Evolutionary conservation across 2,329 filamentous ascomycete genomes (phyloP), one percentile per base, ranked within the genome.

Genomic region (Pestalotiopsis sp.): DNA sequence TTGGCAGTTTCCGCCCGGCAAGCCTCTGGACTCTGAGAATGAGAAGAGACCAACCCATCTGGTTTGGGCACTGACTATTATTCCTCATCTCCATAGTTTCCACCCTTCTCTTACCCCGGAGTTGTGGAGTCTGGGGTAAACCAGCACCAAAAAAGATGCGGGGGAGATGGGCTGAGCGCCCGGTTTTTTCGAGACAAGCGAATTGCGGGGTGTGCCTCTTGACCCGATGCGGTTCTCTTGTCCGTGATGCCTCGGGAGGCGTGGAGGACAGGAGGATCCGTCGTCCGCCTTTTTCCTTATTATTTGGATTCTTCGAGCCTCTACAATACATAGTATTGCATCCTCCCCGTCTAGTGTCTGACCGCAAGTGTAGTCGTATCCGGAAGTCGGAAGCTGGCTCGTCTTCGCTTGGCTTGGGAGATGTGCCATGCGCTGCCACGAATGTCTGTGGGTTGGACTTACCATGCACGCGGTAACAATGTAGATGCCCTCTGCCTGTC

Each of bases 191-290:
- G 20, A 52, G 27, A 36, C 17, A 57, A 36, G 25, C 20, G 49
- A 25, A 67, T 52, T 57, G 66, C 66, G 66, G 66, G 66, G 64
- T 49, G 66, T 17, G 36, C 58, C 31, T 67, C 25, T 52, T 52
- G 41, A 57, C 66, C 58, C 13, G n/a, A 63, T 36, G 31, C 31
- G 39, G 66, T 39, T 52, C 17, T 23, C 23, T 49, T 12, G 27
- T 23, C 66, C 66, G 66, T 52, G 36, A 23, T 67, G 45, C 66
- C 66, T 66, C 64, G 64, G 64, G 38, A 66, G 64, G 64, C 63
- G 63, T 36, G 23, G 23, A 14, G 6, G 17, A 36, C 17, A 23
- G 27, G 17, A 31, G 59, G 9, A 62, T 39, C n/a, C 17, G 12
- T 39, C 27, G n/a, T 62, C 17, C 59, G 36, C 38, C 14, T 20